A percentile compares a stretch with the other conserved stretches of the same genome.
phyloP scores from a whole-genome alignment of 768 basidiomycete species.

The Pilatotrama ljubarskyi region DNA sequence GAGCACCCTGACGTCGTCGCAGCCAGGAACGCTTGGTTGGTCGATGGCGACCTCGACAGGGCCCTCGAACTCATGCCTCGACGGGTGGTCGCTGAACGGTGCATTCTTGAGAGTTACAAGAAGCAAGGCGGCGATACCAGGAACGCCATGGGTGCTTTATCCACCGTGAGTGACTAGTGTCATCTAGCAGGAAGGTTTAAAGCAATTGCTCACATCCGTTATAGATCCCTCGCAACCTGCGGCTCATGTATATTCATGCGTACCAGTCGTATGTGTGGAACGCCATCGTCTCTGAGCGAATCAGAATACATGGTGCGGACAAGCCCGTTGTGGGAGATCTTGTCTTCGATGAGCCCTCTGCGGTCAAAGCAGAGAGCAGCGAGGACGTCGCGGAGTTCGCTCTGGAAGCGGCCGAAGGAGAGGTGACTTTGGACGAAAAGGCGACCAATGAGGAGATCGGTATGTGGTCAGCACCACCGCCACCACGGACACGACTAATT shows the following conservation, averaged over 20 bases:
- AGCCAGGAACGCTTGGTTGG: conserved; percentile 87
- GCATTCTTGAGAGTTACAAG: conserved; percentile 87
- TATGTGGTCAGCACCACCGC: conserved; percentile 17
- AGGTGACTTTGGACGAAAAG: conserved; percentile 15
- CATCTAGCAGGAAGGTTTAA: neutral
- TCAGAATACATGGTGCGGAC: conserved; percentile 72
- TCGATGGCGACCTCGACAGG: conserved; percentile 74
- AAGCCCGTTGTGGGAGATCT: conserved; percentile 85
- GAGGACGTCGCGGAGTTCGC: conserved; percentile 34
- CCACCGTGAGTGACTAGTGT: conserved; percentile 55
- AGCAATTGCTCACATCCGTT: conserved; percentile 7
- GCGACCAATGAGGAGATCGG: conserved; percentile 20
- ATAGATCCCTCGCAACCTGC: conserved; percentile 92
- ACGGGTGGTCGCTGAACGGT: conserved; percentile 90
- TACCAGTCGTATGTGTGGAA: conserved; percentile 99
- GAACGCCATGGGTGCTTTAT: conserved; percentile 85
- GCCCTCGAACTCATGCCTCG: conserved; percentile 88
- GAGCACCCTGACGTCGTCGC: conserved; percentile 90
- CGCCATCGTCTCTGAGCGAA: conserved; percentile 91
- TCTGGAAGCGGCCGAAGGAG: conserved; percentile 37
- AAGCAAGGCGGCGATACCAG: conserved; percentile 76
- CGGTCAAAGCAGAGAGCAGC: conserved; percentile 30
- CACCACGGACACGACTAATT: neutral
- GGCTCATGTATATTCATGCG: conserved; percentile 97
- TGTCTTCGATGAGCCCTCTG: conserved; percentile 61